Conservation (phyloP, 2,329 filamentous ascomycete genomes). For the Trichoderma sp. region DNA sequence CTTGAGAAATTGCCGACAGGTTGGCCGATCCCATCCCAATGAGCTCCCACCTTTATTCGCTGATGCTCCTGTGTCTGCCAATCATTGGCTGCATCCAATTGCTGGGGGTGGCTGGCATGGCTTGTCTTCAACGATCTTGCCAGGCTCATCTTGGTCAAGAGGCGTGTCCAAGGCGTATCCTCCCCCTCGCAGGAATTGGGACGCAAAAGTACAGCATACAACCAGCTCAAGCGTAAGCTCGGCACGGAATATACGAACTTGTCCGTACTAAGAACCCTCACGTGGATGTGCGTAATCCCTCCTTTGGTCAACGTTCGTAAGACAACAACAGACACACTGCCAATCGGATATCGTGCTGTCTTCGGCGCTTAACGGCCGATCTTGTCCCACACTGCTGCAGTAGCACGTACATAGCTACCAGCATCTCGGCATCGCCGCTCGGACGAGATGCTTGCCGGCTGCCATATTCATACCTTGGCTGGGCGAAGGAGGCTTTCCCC, state of each 20-base stretch:
- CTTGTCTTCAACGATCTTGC: constrained; percentile 7
- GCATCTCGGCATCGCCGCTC: not conserved
- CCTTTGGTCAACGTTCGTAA: not conserved
- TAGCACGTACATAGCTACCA: not conserved
- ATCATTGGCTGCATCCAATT: not conserved
- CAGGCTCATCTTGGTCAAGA: not conserved
- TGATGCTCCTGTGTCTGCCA: not conserved
- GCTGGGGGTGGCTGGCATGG: constrained; percentile 9
- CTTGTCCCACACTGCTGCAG: not conserved
- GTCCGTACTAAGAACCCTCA: not conserved
- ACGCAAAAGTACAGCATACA: not conserved
- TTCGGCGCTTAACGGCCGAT: not conserved
- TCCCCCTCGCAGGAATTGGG: not conserved
- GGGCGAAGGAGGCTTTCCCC: not conserved
- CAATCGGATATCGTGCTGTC: not conserved
- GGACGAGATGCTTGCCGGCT: not conserved
- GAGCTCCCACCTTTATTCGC: not conserved
- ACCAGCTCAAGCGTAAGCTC: not conserved
- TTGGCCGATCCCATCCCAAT: not conserved
- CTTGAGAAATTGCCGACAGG: constrained; percentile 4
- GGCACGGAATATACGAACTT: not conserved
- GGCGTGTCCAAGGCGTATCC: not conserved
- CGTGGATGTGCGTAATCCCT: not conserved
- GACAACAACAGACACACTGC: not conserved
- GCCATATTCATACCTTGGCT: not conserved